Evolutionary conservation across 2,329 filamentous ascomycete genomes (phyloP).

Genomic region (Verticillium dahliae): DNA sequence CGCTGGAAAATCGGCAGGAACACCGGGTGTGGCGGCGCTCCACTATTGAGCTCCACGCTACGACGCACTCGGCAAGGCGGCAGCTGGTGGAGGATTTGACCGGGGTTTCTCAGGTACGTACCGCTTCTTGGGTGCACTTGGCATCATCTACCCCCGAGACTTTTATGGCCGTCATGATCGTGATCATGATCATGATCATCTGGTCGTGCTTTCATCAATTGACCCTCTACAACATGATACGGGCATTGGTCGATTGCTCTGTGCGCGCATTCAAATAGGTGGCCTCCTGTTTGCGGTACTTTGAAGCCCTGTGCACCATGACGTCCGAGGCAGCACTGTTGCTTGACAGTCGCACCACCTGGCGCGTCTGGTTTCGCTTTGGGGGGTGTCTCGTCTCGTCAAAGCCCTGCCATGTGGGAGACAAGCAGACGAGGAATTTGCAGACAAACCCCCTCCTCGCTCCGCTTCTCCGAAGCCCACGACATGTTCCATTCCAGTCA

Average conservation of each 20-base stretch:
- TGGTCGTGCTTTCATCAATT: neutral
- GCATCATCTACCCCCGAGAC: neutral
- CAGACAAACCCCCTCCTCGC: neutral
- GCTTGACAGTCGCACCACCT: neutral
- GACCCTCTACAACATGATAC: neutral
- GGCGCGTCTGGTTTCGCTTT: neutral
- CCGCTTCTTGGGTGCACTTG: neutral
- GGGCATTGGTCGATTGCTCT: neutral
- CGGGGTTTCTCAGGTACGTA: neutral
- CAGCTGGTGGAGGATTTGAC: neutral
- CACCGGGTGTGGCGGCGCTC: neutral
- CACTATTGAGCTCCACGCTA: neutral
- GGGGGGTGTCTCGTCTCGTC: neutral
- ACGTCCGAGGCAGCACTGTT: neutral
- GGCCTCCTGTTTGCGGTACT: neutral
- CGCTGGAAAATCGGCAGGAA: neutral
- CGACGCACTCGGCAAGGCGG: neutral
- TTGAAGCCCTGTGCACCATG: neutral
- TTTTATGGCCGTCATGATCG: neutral
- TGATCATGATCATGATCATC: neutral
- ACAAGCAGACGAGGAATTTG: neutral
- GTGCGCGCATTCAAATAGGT: neutral
- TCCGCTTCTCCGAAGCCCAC: neutral
- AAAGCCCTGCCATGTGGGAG: neutral
- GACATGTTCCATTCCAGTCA: neutral